Evolutionary conservation across 768 basidiomycete genomes (phyloP).

Genomic region (Cytidiella melzeri): DNA sequence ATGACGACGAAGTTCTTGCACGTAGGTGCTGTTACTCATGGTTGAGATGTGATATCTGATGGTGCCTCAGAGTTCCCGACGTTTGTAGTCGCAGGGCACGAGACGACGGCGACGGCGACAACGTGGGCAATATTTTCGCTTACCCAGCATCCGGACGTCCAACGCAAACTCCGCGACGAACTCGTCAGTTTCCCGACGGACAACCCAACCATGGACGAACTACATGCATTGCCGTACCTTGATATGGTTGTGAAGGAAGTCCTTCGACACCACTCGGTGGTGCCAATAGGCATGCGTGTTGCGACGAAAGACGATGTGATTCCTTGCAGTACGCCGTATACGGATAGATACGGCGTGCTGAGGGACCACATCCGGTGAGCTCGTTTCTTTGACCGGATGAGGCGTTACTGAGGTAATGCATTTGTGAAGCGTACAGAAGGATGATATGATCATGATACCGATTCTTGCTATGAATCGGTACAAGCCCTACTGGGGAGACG

Average conservation of each 20-base stretch:
- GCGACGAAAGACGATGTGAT: constrained; percentile 41
- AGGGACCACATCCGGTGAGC: constrained; percentile 25
- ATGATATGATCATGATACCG: constrained; percentile 32
- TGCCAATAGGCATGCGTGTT: constrained; percentile 43
- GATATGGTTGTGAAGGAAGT: constrained; percentile 59
- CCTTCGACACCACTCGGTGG: constrained; percentile 48
- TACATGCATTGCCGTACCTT: constrained; percentile 60
- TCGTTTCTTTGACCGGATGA: not conserved
- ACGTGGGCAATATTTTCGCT: constrained; percentile 34
- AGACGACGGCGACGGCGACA: constrained; percentile 35
- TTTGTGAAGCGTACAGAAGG: constrained; percentile 15
- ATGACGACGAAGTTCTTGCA: constrained; percentile 55
- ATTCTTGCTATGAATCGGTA: constrained; percentile 52
- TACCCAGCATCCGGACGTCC: constrained; percentile 30
- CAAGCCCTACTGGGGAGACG: constrained; percentile 52
- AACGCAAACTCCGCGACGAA: constrained; percentile 35
- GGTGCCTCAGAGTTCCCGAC: constrained; percentile 18
- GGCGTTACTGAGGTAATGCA: constrained; percentile 28
- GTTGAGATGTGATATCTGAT: not conserved
- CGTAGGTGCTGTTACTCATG: constrained; percentile 31
- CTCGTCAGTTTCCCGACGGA: constrained; percentile 40
- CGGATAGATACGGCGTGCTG: constrained; percentile 12
- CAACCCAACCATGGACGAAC: constrained; percentile 61
- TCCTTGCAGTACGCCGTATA: constrained; percentile 36
- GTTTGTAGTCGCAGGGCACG: constrained; percentile 20